Conservation (phyloP, 768 basidiomycete species). For the Pluteus cervinus region DNA sequence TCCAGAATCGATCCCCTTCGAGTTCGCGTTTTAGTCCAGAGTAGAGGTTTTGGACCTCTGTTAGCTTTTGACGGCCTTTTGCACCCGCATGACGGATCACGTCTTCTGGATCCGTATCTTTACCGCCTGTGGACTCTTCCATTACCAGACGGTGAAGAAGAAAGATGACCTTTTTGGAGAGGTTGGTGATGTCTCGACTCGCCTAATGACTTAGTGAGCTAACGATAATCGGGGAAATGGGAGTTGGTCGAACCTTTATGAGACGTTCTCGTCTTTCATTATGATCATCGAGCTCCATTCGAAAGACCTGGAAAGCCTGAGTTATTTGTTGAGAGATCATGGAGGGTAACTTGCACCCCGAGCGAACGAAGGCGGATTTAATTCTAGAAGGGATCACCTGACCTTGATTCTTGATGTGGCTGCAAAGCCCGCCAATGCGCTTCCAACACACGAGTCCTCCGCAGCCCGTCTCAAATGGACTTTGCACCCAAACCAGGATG, state of each 20-base stretch:
- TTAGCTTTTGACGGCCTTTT: slow-evolving; percentile 52
- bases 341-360: not conserved
- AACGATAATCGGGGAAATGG: too few relatives aligned
- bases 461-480: slow-evolving; percentile 28
- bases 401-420: too few relatives aligned
- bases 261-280: slow-evolving; percentile 87
- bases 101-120: slow-evolving; percentile 21
- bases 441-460: slow-evolving; percentile 5
- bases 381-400: too few relatives aligned
- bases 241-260: slow-evolving; percentile 62
- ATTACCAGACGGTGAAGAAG: slow-evolving; percentile 69
- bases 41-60: slow-evolving; percentile 62
- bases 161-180: slow-evolving; percentile 93
- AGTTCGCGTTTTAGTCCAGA: slow-evolving; percentile 57
- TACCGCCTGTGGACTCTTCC: slow-evolving; percentile 25
- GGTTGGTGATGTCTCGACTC: slow-evolving; percentile 82
- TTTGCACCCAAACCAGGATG: slow-evolving; percentile 65
- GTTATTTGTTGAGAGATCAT: slow-evolving; percentile 10
- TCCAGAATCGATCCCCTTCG: slow-evolving; percentile 67
- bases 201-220: slow-evolving; percentile 34
- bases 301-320: slow-evolving; percentile 50
- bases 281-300: slow-evolving; percentile 71
- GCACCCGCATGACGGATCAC: slow-evolving; percentile 38
- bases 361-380: too few relatives aligned
- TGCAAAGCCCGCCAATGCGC: not conserved